Conservation (phyloP, 2,329 filamentous ascomycete species). For the Alternaria ventricosa region DNA sequence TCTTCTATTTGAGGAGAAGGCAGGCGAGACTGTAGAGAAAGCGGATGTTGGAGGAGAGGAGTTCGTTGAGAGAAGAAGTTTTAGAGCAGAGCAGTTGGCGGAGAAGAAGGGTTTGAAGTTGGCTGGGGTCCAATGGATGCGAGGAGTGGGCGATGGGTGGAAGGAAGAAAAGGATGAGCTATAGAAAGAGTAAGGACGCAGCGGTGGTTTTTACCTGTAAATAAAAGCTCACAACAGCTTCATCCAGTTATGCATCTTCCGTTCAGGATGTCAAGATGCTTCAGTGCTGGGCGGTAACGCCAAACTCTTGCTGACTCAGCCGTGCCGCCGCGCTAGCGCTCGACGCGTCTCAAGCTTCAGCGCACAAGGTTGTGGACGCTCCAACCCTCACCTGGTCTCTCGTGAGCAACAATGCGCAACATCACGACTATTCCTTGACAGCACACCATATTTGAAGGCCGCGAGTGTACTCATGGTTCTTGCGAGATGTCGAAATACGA, state of each 20-base stretch:
- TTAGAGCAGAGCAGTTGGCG: constrained; percentile 32
- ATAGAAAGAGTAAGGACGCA: not conserved
- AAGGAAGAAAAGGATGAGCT: constrained; percentile 23
- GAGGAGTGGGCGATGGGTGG: constrained; percentile 48
- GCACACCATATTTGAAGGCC: not conserved
- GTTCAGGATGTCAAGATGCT: too few species aligned
- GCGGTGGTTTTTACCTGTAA: too few species aligned
- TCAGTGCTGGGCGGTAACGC: too few species aligned
- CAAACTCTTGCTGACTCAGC: not conserved
- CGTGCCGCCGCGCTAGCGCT: not conserved
- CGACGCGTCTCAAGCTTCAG: not conserved
- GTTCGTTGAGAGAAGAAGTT: constrained; percentile 44
- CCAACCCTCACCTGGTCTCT: not conserved
- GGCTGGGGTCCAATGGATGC: constrained; percentile 47
- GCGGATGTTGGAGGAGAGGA: constrained; percentile 45
- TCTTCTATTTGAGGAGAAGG: constrained; percentile 38
- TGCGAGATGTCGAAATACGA: rapidly evolving
- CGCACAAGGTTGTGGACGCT: not conserved
- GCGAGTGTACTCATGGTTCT: rapidly evolving
- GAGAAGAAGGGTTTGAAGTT: constrained; percentile 36
- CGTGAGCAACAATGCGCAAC: not conserved
- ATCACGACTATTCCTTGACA: not conserved
- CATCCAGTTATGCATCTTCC: too few species aligned
- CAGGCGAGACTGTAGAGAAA: constrained; percentile 27
- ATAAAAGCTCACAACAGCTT: too few species aligned